Base-by-base conservation (phyloP, 192 early-diverging fungal species). In the Phycomyces blakesleeanus region DNA sequence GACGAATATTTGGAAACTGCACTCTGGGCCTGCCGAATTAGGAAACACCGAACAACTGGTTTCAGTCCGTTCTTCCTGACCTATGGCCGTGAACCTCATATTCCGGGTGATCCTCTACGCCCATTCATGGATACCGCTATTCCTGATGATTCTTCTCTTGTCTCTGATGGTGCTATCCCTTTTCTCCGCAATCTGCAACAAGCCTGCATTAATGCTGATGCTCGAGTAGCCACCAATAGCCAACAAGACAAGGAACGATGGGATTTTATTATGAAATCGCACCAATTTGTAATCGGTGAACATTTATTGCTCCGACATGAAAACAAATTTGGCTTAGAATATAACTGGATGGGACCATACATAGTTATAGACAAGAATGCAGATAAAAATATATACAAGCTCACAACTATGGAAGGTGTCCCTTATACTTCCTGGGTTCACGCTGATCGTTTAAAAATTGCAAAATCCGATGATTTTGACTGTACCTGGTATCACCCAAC, bases 261-360 rank as follows among this genome's bases (percentile, higher is more conserved):
- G 58, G 58, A 60, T 44, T 20, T 44, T 39, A 16, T 8, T 21
- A 2, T 62, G 15, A 62, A 52, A 37, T 2, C 24, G 15, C 8
- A 27, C 9, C 1, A 27, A 22, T 61, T 61, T 38, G 51, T 24
- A 2, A 11, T 50, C 29, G 44, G 44, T 29, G 47, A 60, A n/a
- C 26, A 50, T 18, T 42, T 60, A 1, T 24, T 51, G 9, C 12
- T 62, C 2, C 49, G 51, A 0, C 47, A 62, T 18, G 61, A 62
- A 39, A 40, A 4, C 10, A 52, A 54, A 20, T 11, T 16, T 15
- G 50, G 50, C 7, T 20, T 62, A 20, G 61, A 62, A 25, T 42
- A 18, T 21, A 54, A 52, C 37, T 63, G 61, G 61, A 53, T 63
- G 50, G 61, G 61, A 0, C 61, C 51, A 6, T 52, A 53, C 11